phyloP scores from a whole-genome alignment of 495 filamentous ascomycete genomes.

The Acidiella bohemica region DNA sequence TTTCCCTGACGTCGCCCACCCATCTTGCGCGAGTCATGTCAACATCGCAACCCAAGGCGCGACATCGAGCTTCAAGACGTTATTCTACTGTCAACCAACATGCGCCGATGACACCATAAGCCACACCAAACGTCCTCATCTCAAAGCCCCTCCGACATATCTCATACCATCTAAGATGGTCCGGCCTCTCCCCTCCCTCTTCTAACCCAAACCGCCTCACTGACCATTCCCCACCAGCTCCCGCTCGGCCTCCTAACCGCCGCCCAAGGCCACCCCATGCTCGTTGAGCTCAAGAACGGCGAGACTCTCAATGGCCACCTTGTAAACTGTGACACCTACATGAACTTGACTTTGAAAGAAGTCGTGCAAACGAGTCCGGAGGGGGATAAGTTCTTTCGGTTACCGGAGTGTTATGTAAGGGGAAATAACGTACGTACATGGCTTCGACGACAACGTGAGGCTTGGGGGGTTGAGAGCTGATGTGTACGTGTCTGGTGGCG shows the following conservation, averaged over 20 bases:
- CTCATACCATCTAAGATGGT: no score
- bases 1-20: no score
- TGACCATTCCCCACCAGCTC: constrained; percentile 40
- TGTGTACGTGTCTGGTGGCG: background rate
- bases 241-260: constrained; percentile 87
- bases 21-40: no score
- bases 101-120: no score
- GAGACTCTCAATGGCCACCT: constrained; percentile 94
- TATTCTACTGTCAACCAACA: no score
- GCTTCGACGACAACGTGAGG: background rate
- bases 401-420: constrained; percentile 89
- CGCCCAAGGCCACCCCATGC: constrained; percentile 96
- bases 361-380: constrained; percentile 96
- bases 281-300: constrained; percentile 97
- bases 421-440: constrained; percentile 67
- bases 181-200: background rate
- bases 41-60: no score
- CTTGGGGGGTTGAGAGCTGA: background rate
- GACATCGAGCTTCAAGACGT: no score
- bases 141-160: no score
- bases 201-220: constrained; percentile 2
- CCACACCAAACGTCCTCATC: no score
- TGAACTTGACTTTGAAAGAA: constrained; percentile 94
- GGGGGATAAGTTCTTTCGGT: constrained; percentile 78
- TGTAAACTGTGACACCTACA: constrained; percentile 95